phyloP scores from a whole-genome alignment of 495 filamentous ascomycete genomes.

The Lophiotrema nucula region DNA sequence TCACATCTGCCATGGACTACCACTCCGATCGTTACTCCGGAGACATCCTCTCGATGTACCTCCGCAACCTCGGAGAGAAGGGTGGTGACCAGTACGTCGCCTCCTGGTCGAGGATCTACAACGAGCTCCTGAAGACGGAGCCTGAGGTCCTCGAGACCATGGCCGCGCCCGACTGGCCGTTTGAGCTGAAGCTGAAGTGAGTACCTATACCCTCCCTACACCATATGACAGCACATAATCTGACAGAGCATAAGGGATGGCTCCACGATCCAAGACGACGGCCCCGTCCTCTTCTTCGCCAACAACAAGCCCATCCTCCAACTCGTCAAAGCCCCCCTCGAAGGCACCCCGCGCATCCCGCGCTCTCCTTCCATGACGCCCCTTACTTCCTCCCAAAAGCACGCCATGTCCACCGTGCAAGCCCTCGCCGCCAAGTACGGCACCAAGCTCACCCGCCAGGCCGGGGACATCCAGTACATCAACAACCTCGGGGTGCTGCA shows the following conservation, averaged over 20 bases:
- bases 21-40: constrained; percentile 35
- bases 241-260: neutral
- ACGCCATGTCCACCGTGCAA: constrained; percentile 27
- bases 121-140: constrained; percentile 27
- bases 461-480: constrained; percentile 34
- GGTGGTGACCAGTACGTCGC: constrained; percentile 36
- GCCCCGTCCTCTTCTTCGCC: constrained; percentile 28
- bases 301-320: constrained; percentile 30
- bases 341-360: constrained; percentile 24
- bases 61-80: constrained; percentile 24
- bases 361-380: constrained; percentile 18
- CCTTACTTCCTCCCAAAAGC: constrained; percentile 16
- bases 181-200: constrained; percentile 32
- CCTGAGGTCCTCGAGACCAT: constrained; percentile 29
- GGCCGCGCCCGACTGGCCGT: constrained; percentile 28
- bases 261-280: constrained; percentile 21
- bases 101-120: constrained; percentile 32
- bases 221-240: no score
- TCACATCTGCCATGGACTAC: constrained; percentile 33
- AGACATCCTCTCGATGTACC: constrained; percentile 32
- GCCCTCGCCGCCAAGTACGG: constrained; percentile 19
- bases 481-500: constrained; percentile 36
- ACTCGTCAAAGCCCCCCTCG: constrained; percentile 32
- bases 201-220: neutral
- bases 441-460: constrained; percentile 26